Evolutionary conservation across 768 basidiomycete species (phyloP), one percentile per base, ranked within the genome.

Genomic region (Trametes gibbosa): DNA sequence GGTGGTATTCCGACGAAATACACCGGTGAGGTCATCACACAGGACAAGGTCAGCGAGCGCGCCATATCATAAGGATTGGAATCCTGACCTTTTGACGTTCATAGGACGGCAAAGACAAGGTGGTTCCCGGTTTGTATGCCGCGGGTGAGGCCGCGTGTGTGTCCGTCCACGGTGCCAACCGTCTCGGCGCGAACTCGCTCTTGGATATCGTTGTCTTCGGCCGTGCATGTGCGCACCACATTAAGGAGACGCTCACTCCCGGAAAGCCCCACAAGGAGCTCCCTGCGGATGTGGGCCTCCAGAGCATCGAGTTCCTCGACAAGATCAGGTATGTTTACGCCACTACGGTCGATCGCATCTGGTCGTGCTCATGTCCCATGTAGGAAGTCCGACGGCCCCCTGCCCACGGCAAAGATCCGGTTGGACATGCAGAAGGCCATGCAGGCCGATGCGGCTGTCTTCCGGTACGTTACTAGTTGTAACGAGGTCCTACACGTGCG

Each of bases 191-290:
- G 71, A 99, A 99, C 82, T 99, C 97, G 21, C 86, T 99, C 25
- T 80, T 99, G 65, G 97, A 98, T 73, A 97, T 98, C 66, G 97
- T 98, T 73, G 97, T 98, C 65, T 99, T 98, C 68, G 97, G 97
- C 67, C 95, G 97, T 74, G 96, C 97, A n/a, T 95, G 92, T 68
- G 96, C 97, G 25, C 91, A 97, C 75, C 97, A 98, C 77, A 98
- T 98, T 72, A 87, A 85, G 65, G 93, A 96, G 55, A 98, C 82
- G 41, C 81, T 92, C 58, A 86, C 87, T 17, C 93, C 95, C 41
- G 93, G 94, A 57, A 91, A 88, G 70, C 85, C 94, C 10, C 97
- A 98, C 78, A 93, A 92, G 75, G 78, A 80, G 59, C 89, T 98
- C 63, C 83, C 89, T 41, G 89, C 87, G 45, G 87, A 96, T 65